Base-by-base conservation (phyloP, 2,329 filamentous ascomycete species). In the Penicillium sp. region DNA sequence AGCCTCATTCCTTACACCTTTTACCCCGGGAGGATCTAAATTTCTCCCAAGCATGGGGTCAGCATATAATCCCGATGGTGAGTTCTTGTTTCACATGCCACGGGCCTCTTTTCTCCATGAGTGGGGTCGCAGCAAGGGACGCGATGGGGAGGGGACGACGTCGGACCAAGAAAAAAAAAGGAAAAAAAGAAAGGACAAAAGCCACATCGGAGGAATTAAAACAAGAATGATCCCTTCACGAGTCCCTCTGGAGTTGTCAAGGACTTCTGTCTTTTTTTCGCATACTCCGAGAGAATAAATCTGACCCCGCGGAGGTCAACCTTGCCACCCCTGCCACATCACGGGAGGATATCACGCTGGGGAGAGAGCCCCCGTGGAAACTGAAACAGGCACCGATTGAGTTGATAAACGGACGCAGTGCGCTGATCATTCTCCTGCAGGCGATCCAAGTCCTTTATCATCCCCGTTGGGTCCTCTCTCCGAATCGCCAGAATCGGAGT, bases 401-500 rank as follows among this genome's bases (percentile, higher is more conserved):
- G 37, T 63, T 58, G 42, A 58, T 54, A 52, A 48, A 31, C 29
- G 14, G 29, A 54, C 23, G 58, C 55, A 61, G 54, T 47, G 37
- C 29, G 62, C 65, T 67, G 59, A 67, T 65, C 53, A 57, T 53
- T 52, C 16, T 51, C 43, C 11, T 54, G 62, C 61, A 77, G 74
- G 69, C 66, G 73, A 75, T 65, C 69, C 69, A 60, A 76, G 74
- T 71, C 73, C 74, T 62, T 63, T 73, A 58, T 75, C 73, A 58
- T 75, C 73, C 61, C 74, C 72, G 26, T 64, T 74, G 65, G 69
- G 68, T 53, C 67, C 68, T 54, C 68, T 72, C 51, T 72, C 72
- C 57, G 67, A 72, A 57, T 75, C 72, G 16, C 71, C 75, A 43
- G 67, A 74, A 61, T 65, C 67, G 27, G 68, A 69, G 51, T 60